Evolutionary conservation across 768 basidiomycete species (phyloP).

Genomic region (Hericium rajendrae): DNA sequence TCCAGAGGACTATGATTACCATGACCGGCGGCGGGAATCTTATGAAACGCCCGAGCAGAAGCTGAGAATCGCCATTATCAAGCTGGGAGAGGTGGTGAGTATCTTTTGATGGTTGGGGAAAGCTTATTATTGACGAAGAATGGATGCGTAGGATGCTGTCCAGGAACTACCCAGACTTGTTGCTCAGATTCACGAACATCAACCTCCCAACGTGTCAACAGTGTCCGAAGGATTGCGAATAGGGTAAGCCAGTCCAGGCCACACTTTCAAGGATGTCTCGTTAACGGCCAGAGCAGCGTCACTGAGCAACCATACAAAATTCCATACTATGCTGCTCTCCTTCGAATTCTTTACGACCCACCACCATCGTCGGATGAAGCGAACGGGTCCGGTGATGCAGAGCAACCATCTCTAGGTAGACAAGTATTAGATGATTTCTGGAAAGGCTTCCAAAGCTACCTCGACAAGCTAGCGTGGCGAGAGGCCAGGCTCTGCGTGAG

Average conservation of each 20-base stretch:
- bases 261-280: not conserved
- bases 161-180: constrained; percentile 65
- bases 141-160: constrained; percentile 42
- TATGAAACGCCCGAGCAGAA: constrained; percentile 68
- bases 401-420: constrained; percentile 43
- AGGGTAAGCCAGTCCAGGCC: constrained; percentile 33
- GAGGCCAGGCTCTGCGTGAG: constrained; percentile 82
- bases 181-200: constrained; percentile 51
- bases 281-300: constrained; percentile 38
- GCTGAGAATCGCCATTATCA: constrained; percentile 56
- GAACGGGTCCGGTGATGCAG: constrained; percentile 17
- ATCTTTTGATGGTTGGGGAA: not conserved
- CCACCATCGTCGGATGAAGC: constrained; percentile 26
- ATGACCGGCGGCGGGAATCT: constrained; percentile 54
- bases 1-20: constrained; percentile 51
- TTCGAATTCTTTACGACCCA: constrained; percentile 55
- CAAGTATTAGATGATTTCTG: constrained; percentile 81
- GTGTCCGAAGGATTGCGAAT: constrained; percentile 69
- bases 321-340: constrained; percentile 76
- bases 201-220: constrained; percentile 47
- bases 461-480: constrained; percentile 88
- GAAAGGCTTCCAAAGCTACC: constrained; percentile 81
- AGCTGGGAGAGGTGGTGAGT: constrained; percentile 76
- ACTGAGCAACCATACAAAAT: constrained; percentile 94
- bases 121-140: not conserved